These are phyloP conservation scores for Loxodes magnus DNA, from an alignment of 73 alveolate species.

Conservation along the genomic window DNA sequence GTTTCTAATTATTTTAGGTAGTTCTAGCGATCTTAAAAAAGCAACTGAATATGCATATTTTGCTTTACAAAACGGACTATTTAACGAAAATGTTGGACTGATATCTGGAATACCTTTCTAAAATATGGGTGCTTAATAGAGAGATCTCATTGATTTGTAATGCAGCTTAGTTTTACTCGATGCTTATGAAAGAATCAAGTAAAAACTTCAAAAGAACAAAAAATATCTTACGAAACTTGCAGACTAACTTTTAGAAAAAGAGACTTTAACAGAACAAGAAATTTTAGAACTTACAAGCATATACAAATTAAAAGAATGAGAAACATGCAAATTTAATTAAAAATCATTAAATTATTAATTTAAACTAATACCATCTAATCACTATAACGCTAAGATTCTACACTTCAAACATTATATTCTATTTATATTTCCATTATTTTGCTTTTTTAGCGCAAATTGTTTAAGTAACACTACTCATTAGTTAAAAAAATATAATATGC, in stretches of 20 bases:
- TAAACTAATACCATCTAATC: too few species aligned
- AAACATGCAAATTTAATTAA: too few species aligned
- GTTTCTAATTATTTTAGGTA: too few species aligned
- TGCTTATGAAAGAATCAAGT: background rate
- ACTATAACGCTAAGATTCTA: too few species aligned
- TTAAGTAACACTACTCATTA: too few species aligned
- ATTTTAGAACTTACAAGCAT: too few species aligned
- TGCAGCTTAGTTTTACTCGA: background rate
- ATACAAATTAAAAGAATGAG: too few species aligned
- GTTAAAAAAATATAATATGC: too few species aligned
- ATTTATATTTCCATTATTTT: too few species aligned
- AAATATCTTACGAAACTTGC: background rate
- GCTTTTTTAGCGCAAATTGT: too few species aligned
- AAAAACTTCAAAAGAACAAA: background rate
- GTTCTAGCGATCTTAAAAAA: constrained; percentile 51
- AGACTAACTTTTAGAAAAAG: background rate
- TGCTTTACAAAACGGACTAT: constrained; percentile 1
- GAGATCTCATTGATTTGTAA: background rate
- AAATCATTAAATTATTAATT: too few species aligned
- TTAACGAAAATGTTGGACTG: background rate
- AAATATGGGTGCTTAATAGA: background rate
- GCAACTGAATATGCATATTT: constrained; percentile 35
- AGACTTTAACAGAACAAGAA: background rate
- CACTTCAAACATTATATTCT: too few species aligned
- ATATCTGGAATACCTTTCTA: background rate